phyloP scores from a whole-genome alignment of 495 filamentous ascomycete genomes.

The Xylaria acuta region DNA sequence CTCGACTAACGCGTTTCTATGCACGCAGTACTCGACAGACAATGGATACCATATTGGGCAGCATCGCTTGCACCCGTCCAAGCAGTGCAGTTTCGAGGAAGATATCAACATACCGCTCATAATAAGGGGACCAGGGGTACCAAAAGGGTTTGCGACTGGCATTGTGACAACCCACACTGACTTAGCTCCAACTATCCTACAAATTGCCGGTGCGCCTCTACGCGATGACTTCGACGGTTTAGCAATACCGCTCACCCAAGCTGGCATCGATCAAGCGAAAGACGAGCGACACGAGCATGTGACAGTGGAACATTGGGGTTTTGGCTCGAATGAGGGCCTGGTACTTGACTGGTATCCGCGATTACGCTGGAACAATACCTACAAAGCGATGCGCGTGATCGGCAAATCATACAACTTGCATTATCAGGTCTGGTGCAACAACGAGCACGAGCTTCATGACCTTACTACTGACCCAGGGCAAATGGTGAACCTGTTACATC shows the following conservation, averaged over 20 bases:
- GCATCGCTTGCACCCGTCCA: slow-evolving; percentile 73
- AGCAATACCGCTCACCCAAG: slow-evolving; percentile 55
- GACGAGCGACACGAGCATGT: slow-evolving; percentile 64
- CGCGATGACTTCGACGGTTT: slow-evolving; percentile 66
- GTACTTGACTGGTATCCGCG: slow-evolving; percentile 39
- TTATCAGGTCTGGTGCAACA: slow-evolving; percentile 71
- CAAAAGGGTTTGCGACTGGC: slow-evolving; percentile 50
- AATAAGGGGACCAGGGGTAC: slow-evolving; percentile 65
- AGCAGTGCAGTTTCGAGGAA: slow-evolving; percentile 74
- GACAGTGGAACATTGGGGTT: slow-evolving; percentile 71
- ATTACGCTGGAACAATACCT: slow-evolving; percentile 61
- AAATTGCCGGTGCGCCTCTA: slow-evolving; percentile 55
- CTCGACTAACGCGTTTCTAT: no score
- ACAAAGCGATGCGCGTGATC: slow-evolving; percentile 66
- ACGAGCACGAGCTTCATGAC: slow-evolving; percentile 70
- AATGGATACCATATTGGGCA: slow-evolving; percentile 81
- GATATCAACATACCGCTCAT: slow-evolving; percentile 75
- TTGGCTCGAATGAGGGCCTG: slow-evolving; percentile 57
- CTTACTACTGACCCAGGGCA: slow-evolving; percentile 67
- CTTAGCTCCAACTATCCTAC: slow-evolving; percentile 69
- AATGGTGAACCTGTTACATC: slow-evolving; percentile 62
- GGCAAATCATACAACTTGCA: slow-evolving; percentile 62
- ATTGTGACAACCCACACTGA: slow-evolving; percentile 73
- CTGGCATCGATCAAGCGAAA: slow-evolving; percentile 39
- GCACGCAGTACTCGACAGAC: slow-evolving; percentile 76